These are phyloP conservation scores for Candida yuanshanica DNA, from an alignment of 805 yeast genomes.

Conservation along the genomic window DNA sequence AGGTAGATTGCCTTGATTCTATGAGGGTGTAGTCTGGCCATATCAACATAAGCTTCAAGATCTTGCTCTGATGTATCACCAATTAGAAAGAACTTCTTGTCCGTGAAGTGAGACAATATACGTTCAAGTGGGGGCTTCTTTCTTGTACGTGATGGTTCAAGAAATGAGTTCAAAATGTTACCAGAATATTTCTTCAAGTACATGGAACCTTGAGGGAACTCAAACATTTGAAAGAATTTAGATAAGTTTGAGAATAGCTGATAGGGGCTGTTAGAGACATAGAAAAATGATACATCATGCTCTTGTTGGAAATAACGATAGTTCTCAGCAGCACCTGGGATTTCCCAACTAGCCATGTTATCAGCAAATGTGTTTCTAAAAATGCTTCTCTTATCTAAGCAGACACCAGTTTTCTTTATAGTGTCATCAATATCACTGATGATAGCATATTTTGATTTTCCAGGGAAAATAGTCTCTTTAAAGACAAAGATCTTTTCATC, in stretches of 20 bases:
- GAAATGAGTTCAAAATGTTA: conserved; percentile 67
- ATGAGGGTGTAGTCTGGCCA: conserved; percentile 56
- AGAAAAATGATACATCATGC: conserved; percentile 61
- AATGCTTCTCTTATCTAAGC: conserved; percentile 79
- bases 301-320: conserved; percentile 43
- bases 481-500: conserved; percentile 44
- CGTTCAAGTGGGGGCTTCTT: conserved; percentile 61
- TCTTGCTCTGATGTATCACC: conserved; percentile 98
- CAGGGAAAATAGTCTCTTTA: conserved; percentile 39
- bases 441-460: conserved; percentile 52
- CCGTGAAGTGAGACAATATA: conserved; percentile 67
- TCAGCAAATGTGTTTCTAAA: conserved; percentile 72
- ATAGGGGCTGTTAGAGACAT: conserved; percentile 95
- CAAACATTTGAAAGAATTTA: conserved; percentile 47
- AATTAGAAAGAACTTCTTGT: conserved; percentile 71
- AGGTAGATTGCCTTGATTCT: conserved; percentile 73
- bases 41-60: conserved; percentile 78
- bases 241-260: conserved; percentile 51
- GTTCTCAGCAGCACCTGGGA: conserved; percentile 75
- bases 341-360: conserved; percentile 58
- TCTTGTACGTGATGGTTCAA: conserved; percentile 83
- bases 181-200: conserved; percentile 87
- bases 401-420: conserved; percentile 81
- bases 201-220: conserved; percentile 74
- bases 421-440: conserved; percentile 96